Evolutionary conservation across 2,329 filamentous ascomycete species (phyloP).

Genomic region (Dryadomyces quercivorus): DNA sequence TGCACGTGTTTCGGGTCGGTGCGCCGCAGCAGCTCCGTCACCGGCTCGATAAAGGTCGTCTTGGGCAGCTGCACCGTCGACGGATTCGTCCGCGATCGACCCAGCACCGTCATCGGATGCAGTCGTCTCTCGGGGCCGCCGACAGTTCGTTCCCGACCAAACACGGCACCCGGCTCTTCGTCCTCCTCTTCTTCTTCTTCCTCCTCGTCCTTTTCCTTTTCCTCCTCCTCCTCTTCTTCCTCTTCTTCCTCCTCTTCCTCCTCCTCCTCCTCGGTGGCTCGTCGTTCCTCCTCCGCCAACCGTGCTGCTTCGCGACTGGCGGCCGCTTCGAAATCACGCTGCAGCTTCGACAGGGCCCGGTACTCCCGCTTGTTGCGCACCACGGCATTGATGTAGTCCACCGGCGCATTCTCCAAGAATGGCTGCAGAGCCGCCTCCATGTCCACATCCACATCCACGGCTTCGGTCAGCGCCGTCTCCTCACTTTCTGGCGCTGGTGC

Average conservation of each 20-base stretch:
- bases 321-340: constrained; percentile 42
- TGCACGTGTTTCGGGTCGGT: constrained; percentile 64
- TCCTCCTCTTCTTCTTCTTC: constrained; percentile 17
- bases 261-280: constrained; percentile 24
- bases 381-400: constrained; percentile 32
- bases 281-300: constrained; percentile 16
- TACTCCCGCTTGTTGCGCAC: constrained; percentile 44
- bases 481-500: constrained; percentile 9
- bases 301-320: constrained; percentile 34
- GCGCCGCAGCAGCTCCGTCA: constrained; percentile 54
- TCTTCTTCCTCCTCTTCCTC: constrained; percentile 22
- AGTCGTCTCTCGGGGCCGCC: constrained; percentile 19
- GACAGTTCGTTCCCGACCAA: not conserved
- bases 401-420: constrained; percentile 19
- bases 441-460: not conserved
- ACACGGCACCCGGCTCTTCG: constrained; percentile 17
- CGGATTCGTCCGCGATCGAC: constrained; percentile 63
- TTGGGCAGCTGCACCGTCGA: constrained; percentile 65
- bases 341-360: constrained; percentile 39
- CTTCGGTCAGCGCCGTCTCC: not conserved
- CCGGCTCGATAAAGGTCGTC: constrained; percentile 55
- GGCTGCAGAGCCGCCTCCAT: constrained; percentile 9
- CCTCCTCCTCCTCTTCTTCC: constrained; percentile 19
- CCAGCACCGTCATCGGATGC: constrained; percentile 63
- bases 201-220: constrained; percentile 23